phyloP scores from a whole-genome alignment of 495 filamentous ascomycete species.

The Penicillium desertorum region DNA sequence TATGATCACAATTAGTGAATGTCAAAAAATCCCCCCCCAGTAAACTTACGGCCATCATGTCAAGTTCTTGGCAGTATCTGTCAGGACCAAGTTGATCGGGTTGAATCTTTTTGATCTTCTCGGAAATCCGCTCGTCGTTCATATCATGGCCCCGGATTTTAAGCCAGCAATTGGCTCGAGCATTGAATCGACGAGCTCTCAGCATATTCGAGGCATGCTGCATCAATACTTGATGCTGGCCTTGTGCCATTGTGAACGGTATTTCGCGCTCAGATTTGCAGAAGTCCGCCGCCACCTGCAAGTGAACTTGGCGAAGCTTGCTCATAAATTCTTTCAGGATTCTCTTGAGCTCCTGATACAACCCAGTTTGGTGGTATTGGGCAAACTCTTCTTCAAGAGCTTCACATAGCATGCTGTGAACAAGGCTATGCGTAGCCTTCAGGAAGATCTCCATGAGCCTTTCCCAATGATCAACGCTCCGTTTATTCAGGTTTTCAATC shows the following conservation, averaged over 20 bases:
- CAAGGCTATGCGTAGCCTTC: constrained; percentile 26
- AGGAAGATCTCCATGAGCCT: constrained; percentile 35
- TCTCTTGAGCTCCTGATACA: constrained; percentile 22
- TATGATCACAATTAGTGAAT: constrained; percentile 16
- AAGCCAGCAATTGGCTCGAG: constrained; percentile 22
- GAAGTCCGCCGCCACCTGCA: constrained; percentile 19
- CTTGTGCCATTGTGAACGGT: constrained; percentile 39
- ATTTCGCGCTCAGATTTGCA: constrained; percentile 33
- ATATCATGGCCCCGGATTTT: constrained; percentile 10
- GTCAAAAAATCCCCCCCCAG: not conserved
- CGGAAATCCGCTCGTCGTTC: constrained; percentile 13
- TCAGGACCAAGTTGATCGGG: constrained; percentile 42
- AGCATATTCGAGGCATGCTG: constrained; percentile 6
- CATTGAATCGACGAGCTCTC: constrained; percentile 6
- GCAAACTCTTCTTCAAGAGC: constrained; percentile 37
- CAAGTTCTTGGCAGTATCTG: constrained; percentile 43
- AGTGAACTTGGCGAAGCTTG: constrained; percentile 25
- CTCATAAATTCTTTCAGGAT: constrained; percentile 29
- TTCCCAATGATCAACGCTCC: constrained; percentile 44
- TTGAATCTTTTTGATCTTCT: constrained; percentile 24
- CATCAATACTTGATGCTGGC: constrained; percentile 22
- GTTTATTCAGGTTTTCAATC: constrained; percentile 38
- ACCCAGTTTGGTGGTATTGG: constrained; percentile 36
- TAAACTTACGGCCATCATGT: constrained; percentile 51
- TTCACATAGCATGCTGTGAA: constrained; percentile 30